Evolutionary conservation across 805 yeast genomes (phyloP).

Genomic region (Starmerella tilneyi): DNA sequence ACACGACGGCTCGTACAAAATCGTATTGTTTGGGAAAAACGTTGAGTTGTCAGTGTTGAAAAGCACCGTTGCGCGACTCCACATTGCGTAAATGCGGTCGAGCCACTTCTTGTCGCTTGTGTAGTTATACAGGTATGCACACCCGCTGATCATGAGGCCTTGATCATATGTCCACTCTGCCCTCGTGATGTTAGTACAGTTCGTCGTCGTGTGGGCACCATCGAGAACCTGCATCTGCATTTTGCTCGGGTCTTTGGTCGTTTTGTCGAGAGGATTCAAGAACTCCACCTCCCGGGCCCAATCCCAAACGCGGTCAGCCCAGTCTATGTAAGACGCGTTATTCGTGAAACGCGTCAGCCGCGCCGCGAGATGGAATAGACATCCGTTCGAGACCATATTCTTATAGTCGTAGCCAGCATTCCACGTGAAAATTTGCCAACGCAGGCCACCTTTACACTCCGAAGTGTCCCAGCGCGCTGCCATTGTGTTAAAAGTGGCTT

Average conservation of each 20-base stretch:
- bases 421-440: conserved; percentile 96
- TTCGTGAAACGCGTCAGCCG: conserved; percentile 74
- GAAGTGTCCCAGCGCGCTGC: conserved; percentile 71
- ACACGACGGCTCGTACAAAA: conserved; percentile 79
- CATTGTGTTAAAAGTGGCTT: conserved; percentile 88
- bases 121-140: conserved; percentile 67
- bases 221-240: conserved; percentile 26
- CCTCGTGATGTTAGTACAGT: conserved; percentile 51
- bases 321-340: conserved; percentile 60
- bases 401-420: conserved; percentile 90
- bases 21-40: conserved; percentile 28
- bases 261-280: conserved; percentile 33
- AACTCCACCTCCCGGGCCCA: conserved; percentile 58
- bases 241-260: conserved; percentile 33
- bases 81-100: conserved; percentile 44
- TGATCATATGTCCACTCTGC: conserved; percentile 82
- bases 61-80: conserved; percentile 43
- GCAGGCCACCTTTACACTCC: conserved; percentile 74
- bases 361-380: conserved; percentile 77
- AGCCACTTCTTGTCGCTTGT: conserved; percentile 62
- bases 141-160: conserved; percentile 67
- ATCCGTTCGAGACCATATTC: conserved; percentile 84
- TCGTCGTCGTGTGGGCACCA: conserved; percentile 35
- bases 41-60: conserved; percentile 34
- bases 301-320: conserved; percentile 66